A percentile compares a stretch with the other conserved stretches of the same genome.
Evolutionary conservation across 2,329 filamentous ascomycete genomes (phyloP).

Genomic region (Epichloe typhina): DNA sequence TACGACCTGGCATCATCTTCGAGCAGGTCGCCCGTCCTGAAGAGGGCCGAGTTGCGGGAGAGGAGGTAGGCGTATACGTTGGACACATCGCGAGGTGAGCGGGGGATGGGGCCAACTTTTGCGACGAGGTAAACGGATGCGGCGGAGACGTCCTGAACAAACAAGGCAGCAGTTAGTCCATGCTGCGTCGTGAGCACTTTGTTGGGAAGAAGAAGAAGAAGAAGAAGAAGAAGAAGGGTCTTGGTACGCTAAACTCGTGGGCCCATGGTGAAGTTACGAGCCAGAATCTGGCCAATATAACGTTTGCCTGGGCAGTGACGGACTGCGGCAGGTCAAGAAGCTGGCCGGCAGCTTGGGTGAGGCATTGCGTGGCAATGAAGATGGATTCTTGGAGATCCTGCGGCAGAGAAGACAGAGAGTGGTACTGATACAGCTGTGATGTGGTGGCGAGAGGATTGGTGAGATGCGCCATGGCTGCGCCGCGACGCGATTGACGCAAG

Average conservation of each 20-base stretch:
- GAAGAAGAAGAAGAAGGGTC: neutral
- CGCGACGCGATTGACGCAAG: neutral
- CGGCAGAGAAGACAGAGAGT: slow-evolving; percentile 46
- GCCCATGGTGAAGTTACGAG: slow-evolving; percentile 42
- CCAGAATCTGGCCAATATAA: slow-evolving; percentile 74
- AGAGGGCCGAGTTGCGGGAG: slow-evolving; percentile 45
- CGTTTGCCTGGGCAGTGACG: slow-evolving; percentile 71
- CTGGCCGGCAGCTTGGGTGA: slow-evolving; percentile 68
- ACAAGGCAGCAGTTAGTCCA: neutral
- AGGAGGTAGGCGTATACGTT: slow-evolving; percentile 77
- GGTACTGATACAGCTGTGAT: slow-evolving; percentile 50
- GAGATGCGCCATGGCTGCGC: slow-evolving; percentile 41
- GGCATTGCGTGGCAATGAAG: slow-evolving; percentile 56
- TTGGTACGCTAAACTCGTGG: slow-evolving; percentile 42
- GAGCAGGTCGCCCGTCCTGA: slow-evolving; percentile 24
- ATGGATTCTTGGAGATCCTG: slow-evolving; percentile 57
- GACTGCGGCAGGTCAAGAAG: slow-evolving; percentile 77
- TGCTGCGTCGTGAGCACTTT: neutral
- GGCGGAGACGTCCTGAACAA: slow-evolving; percentile 60
- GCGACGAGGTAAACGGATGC: slow-evolving; percentile 68
- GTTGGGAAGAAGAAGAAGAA: neutral
- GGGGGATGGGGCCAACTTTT: slow-evolving; percentile 63
- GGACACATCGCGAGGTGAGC: slow-evolving; percentile 65
- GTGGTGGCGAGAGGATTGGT: slow-evolving; percentile 59
- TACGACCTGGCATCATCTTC: slow-evolving; percentile 38